Percentiles rank a stretch among this genome's conserved stretches.
Evolutionary conservation across 371 early-diverging fungal species (phyloP).

Genomic region (Nematocida major): DNA sequence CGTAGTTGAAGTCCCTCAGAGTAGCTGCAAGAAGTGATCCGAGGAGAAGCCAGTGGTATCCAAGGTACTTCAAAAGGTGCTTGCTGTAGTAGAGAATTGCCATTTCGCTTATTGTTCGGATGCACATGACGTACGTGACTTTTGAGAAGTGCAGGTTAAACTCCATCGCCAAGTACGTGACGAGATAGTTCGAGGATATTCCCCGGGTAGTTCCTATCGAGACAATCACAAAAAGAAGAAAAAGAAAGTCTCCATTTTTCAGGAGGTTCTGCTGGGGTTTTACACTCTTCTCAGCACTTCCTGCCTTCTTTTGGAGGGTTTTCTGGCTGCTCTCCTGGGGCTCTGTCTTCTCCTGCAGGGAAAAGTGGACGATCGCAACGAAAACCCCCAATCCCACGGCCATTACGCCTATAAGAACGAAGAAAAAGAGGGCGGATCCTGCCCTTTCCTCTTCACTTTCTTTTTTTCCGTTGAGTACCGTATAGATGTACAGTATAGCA

Average conservation of each 20-base stretch:
- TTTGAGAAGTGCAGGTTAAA: slow-evolving; percentile 33
- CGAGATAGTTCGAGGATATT: slow-evolving; percentile 38
- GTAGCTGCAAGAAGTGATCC: slow-evolving; percentile 36
- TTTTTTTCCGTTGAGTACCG: background rate
- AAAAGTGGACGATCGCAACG: no score
- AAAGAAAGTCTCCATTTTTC: background rate
- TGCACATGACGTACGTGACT: slow-evolving; percentile 28
- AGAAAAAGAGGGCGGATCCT: no score
- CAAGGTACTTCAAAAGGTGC: slow-evolving; percentile 45
- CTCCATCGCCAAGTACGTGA: slow-evolving; percentile 13
- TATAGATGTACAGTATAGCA: slow-evolving; percentile 20
- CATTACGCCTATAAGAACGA: no score
- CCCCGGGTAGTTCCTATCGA: slow-evolving; percentile 34
- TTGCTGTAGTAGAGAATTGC: slow-evolving; percentile 44
- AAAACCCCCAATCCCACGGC: no score
- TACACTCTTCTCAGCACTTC: background rate
- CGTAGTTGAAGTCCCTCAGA: slow-evolving; percentile 47
- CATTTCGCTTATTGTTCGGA: slow-evolving; percentile 49
- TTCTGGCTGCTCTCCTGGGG: no score
- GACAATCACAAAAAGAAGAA: slow-evolving; percentile 29
- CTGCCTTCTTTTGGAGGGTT: background rate
- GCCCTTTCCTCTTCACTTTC: background rate
- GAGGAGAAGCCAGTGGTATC: slow-evolving; percentile 45
- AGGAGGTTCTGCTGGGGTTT: background rate
- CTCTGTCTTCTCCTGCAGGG: no score